Evolutionary conservation across 2,329 filamentous ascomycete genomes (phyloP), one percentile per base, ranked within the genome.

Genomic region (Curvularia lunata): DNA sequence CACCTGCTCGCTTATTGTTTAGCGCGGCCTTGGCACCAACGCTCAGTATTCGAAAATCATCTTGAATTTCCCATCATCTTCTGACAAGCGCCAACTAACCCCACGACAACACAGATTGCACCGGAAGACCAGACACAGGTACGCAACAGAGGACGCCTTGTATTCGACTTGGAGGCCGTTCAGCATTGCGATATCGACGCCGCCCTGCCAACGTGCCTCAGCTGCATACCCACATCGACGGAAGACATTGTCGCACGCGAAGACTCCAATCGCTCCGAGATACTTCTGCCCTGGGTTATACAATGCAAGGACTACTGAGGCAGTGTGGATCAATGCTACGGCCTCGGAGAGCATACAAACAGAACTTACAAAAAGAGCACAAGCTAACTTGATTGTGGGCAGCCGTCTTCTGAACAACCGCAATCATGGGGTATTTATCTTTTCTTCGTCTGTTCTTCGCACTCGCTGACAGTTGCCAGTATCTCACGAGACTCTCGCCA

Each of bases 401-500:
- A 76, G 71, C 63, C 72, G 71, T 75, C 74, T 77, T 77, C 78
- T 81, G 77, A 78, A 75, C 72, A 73, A 76, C 70, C 77, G 80
- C 79, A 82, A 82, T 75, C 76, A 83, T 83, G 81, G 81, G 81
- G 81, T 83, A 82, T 76, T 69, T 74, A 69, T 54, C 48, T 55
- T 51, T 56, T 59, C 38, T 41, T 45, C 34, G 40, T 41, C 42
- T 16, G 2, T 25, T 45, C 4, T 45, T 52, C 32, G 23, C 61
- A 65, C 47, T 25, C 48, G 72, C 80, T 82, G 67, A 82, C 75
- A 52, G 13, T 27, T 37, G 42, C 12, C 75, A 83, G 95, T 99
- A 98, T 99, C 86, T 97, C 94, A 85, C 91, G 95, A 86, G 94
- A 98, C 86, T 97, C 92, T 83, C 92, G 95, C 86, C 95, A 99